A percentile compares a stretch with the other conserved stretches of the same genome.
Evolutionary conservation across 805 yeast species (phyloP).

Genomic region (Metschnikowia picachoensis): DNA sequence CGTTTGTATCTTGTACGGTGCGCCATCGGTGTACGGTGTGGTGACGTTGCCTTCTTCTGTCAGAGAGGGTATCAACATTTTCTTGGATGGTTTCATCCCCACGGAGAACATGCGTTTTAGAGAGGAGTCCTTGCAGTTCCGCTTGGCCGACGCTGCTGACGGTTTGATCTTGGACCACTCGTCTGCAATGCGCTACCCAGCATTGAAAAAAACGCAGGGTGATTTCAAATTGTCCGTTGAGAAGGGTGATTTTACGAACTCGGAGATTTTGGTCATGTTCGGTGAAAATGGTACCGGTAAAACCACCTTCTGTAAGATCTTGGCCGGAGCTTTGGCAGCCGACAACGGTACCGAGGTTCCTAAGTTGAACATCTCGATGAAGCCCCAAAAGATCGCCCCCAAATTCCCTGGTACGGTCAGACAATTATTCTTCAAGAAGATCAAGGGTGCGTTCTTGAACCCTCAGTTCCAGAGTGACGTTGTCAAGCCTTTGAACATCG

Average conservation of each 20-base stretch:
- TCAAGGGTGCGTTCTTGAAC: conserved; percentile 86
- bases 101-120: conserved; percentile 97
- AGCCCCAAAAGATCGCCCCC: conserved; percentile 99
- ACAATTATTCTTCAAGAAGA: conserved; percentile 94
- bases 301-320: conserved; percentile 91
- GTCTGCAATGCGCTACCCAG: conserved; percentile 72
- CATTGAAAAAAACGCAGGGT: conserved; percentile 89
- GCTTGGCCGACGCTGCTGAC: conserved; percentile 87
- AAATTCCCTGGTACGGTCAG: conserved; percentile 98
- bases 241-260: conserved; percentile 88
- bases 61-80: conserved; percentile 98
- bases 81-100: conserved; percentile 96
- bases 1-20: conserved; percentile 95
- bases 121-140: conserved; percentile 90
- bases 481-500: conserved; percentile 89
- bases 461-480: conserved; percentile 99
- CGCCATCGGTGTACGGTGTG: conserved; percentile 98
- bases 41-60: conserved; percentile 95
- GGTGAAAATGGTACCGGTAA: conserved; percentile 99
- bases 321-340: conserved; percentile 90
- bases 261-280: conserved; percentile 98
- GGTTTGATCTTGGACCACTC: conserved; percentile 71
- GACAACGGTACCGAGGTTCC: conserved; percentile 81
- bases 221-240: conserved; percentile 84
- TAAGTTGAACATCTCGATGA: conserved; percentile 89